Percentiles rank a stretch among this genome's conserved stretches.
Conservation (phyloP, 163 green algal species). For the Chlamydomonas reinhardtii region DNA sequence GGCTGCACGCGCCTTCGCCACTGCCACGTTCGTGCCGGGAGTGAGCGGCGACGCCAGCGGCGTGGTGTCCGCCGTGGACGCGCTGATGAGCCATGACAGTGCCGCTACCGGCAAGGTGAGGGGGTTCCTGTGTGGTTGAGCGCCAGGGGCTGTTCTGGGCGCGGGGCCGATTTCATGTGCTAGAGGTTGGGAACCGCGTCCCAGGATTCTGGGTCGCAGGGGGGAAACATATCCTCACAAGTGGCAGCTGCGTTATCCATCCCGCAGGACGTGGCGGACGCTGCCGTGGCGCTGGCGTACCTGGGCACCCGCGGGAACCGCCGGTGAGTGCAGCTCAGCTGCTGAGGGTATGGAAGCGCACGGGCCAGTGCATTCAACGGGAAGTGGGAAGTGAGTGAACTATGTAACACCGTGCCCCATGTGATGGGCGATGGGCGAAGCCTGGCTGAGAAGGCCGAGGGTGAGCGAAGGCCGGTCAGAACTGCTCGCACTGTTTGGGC, state of each 20-base stretch:
- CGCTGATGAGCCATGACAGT: background rate
- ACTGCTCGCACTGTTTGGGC: too few species aligned
- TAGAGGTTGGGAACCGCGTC: too few species aligned
- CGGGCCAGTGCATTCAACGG: too few species aligned
- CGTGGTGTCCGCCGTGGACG: background rate
- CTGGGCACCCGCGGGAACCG: constrained; percentile 67
- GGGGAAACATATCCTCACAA: too few species aligned
- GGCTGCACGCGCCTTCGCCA: background rate
- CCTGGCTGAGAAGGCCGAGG: background rate
- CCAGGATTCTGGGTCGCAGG: too few species aligned
- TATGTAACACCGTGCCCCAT: too few species aligned
- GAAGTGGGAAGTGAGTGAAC: too few species aligned
- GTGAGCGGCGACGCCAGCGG: background rate
- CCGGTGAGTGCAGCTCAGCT: constrained; percentile 29
- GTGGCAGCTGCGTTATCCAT: too few species aligned
- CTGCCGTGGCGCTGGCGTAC: constrained; percentile 67
- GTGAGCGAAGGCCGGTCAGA: too few species aligned
- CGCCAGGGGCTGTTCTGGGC: background rate
- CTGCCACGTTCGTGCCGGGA: background rate
- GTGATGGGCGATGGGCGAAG: background rate
- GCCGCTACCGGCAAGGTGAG: background rate
- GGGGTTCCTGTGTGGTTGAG: background rate
- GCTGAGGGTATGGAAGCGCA: background rate
- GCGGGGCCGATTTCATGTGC: too few species aligned
- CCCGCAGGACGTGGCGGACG: constrained; percentile 65